Percentiles rank a stretch among this genome's conserved stretches.
phyloP scores from a whole-genome alignment of 2,329 filamentous ascomycete genomes.

The Colletotrichum tamarilloi region DNA sequence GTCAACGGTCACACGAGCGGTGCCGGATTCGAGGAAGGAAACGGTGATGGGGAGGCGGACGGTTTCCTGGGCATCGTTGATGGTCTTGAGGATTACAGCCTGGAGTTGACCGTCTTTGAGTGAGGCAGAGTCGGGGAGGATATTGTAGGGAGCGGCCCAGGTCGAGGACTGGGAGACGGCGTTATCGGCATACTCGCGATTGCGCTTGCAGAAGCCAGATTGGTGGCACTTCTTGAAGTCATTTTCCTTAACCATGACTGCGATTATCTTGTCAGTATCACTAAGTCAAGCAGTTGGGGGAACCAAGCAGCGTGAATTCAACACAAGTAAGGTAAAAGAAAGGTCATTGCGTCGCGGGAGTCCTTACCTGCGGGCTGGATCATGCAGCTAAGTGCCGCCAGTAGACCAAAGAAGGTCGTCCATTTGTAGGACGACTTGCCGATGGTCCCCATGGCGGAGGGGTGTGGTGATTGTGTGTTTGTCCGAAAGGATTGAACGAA shows the following conservation, averaged over 20 bases:
- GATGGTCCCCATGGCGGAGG: constrained; percentile 60
- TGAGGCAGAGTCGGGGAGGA: constrained; percentile 77
- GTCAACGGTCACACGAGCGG: constrained; percentile 87
- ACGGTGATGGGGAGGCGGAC: constrained; percentile 85
- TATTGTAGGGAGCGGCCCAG: constrained; percentile 85
- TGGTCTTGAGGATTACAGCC: constrained; percentile 83
- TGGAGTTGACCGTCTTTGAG: constrained; percentile 85
- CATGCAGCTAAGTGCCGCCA: constrained; percentile 69
- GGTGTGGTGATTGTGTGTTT: constrained; percentile 23
- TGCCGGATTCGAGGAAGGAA: constrained; percentile 90
- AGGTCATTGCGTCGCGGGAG: constrained; percentile 16
- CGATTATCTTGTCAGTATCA: constrained; percentile 7
- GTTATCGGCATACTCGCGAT: constrained; percentile 87
- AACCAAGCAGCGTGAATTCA: not conserved
- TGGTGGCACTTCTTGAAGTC: constrained; percentile 98
- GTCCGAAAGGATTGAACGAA: not conserved
- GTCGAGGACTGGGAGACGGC: constrained; percentile 71
- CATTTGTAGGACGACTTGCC: constrained; percentile 68
- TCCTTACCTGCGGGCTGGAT: constrained; percentile 73
- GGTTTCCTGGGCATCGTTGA: constrained; percentile 72
- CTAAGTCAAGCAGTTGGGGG: not conserved
- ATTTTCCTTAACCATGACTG: constrained; percentile 90
- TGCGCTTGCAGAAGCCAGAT: constrained; percentile 96
- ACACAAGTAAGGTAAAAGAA: not conserved
- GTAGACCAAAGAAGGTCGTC: constrained; percentile 71